Base-by-base conservation (phyloP, 495 filamentous ascomycete species). In the Penicillium mononematosum region DNA sequence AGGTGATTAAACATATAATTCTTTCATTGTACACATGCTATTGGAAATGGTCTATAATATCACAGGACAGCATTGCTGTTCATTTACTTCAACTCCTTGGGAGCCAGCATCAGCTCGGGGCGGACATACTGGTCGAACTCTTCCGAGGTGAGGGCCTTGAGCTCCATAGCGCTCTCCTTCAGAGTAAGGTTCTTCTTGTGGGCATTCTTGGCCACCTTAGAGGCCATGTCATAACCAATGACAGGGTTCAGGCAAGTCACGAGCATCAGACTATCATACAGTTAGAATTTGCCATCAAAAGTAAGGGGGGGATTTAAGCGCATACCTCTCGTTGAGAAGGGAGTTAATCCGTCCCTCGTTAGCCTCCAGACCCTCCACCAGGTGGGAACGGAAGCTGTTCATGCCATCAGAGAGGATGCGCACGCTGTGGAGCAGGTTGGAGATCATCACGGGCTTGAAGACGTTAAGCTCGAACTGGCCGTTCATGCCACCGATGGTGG, bases 401-500 rank as follows among this genome's bases (percentile, higher is more conserved):
- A 98, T 98, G 60, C 89, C 90, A 67, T 98, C 94, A 46, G 89
- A 81, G 32, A 98, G 78, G 49, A 98, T 83, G 50, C 92, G 83
- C 48, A 87, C 76, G 75, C 90, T 94, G 81, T 98, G 94, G 31
- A 98, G 82, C 58, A 97, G 78, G 78, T 98, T 98, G 69, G 88
- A 81, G 77, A 98, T 98, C 66, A 98, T 80, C 43, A 97, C 81
- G 32, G 94, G 94, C 83, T 98, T 98, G 85, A 96, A 98, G 45
- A 98, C 94, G 74, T 98, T 98, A 63, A 98, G 84, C 73, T 98
- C 94, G 66, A 98, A 98, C 78, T 98, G 95, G 55, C 94, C 94
- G 77, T 93, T 95, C 81, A 95, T 95, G 65, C 93, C 94, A 56
- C 91, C 89, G 51, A 98, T 86, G 19, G 93, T 96, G 45, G 89